A percentile compares a stretch with the other conserved stretches of the same genome.
Conservation (phyloP, 805 yeast species). For the Trichomonascus vanleenenianus region DNA sequence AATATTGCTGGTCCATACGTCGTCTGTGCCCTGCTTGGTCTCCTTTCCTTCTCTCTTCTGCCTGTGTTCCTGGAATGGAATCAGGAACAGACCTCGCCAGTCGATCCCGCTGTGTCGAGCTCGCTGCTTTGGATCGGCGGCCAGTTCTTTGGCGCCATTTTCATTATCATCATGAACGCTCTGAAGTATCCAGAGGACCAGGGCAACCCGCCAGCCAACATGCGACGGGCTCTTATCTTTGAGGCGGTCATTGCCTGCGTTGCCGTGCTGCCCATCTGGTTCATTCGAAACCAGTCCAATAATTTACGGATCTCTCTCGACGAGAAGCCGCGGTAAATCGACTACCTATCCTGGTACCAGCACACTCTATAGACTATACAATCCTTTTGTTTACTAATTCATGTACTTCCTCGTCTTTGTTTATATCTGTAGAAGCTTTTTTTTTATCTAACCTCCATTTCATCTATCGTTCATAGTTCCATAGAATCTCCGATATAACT, state of each 20-base stretch:
- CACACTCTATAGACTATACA: not conserved
- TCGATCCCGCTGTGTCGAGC: slow-evolving; percentile 25
- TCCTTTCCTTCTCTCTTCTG: slow-evolving; percentile 25
- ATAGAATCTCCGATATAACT: too few relatives aligned
- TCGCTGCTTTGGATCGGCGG: slow-evolving; percentile 28
- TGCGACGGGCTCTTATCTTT: slow-evolving; percentile 27
- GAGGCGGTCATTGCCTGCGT: slow-evolving; percentile 26
- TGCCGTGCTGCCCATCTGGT: slow-evolving; percentile 20
- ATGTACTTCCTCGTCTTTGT: too few relatives aligned
- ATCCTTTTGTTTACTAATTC: too few relatives aligned
- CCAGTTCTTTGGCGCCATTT: slow-evolving; percentile 27
- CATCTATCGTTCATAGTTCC: not conserved
- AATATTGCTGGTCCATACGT: slow-evolving; percentile 26
- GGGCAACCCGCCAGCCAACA: slow-evolving; percentile 28
- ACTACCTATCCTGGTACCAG: not conserved
- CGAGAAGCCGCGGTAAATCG: not conserved
- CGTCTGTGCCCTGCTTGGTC: slow-evolving; percentile 26
- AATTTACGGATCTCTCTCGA: slow-evolving; percentile 17
- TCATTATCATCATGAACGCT: slow-evolving; percentile 27
- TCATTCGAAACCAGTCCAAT: slow-evolving; percentile 8
- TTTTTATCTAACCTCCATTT: too few relatives aligned
- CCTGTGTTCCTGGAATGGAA: slow-evolving; percentile 27
- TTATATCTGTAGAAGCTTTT: not conserved
- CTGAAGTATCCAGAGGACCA: slow-evolving; percentile 19
- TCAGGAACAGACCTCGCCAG: slow-evolving; percentile 29